Conservation (phyloP, 345 rosid genomes). For the Syzygium oleosum region DNA sequence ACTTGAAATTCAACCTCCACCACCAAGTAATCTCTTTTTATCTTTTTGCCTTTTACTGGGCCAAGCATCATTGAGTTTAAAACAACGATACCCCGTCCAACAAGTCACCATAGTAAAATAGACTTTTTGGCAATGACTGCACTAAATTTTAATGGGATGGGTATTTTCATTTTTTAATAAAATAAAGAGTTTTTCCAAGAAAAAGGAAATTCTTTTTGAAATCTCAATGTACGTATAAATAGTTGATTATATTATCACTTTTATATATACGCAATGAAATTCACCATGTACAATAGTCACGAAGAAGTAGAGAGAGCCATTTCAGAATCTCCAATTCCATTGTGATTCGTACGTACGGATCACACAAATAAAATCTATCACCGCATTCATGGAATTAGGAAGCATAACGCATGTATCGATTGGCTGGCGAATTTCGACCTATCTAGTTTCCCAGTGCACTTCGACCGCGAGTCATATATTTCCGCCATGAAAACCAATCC, state of each 20-base stretch:
- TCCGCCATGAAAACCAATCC: too few species aligned
- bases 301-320: neutral
- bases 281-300: accelerated
- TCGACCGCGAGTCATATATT: too few species aligned
- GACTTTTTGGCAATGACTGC: neutral
- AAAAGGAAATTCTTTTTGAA: neutral
- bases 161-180: neutral
- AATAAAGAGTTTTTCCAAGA: neutral
- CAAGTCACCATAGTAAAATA: neutral
- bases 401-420: neutral
- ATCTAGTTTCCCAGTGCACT: neutral
- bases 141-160: neutral
- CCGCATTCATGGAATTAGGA: neutral
- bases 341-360: accelerated
- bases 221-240: neutral
- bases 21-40: neutral
- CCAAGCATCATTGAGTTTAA: neutral
- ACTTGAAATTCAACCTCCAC: neutral
- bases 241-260: neutral
- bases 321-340: neutral
- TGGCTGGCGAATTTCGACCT: neutral
- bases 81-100: neutral
- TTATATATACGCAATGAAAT: neutral
- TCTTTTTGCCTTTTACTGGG: neutral
- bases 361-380: neutral